Base-by-base conservation (phyloP, 2,329 filamentous ascomycete species). In the Fusarium tanahbumbuense region DNA sequence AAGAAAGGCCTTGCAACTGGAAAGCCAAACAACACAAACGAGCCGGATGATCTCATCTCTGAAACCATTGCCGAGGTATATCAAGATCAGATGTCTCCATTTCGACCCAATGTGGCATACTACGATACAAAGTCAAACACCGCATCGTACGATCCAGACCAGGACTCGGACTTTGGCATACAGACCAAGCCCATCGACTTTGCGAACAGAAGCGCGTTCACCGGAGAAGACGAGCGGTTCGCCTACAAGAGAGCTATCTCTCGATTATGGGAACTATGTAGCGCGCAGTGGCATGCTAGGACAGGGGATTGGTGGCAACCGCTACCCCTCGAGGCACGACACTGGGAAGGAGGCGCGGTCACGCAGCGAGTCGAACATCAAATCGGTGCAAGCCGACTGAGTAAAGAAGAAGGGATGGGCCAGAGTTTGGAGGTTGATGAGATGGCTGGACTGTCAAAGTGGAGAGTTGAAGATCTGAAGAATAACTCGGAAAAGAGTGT, bases 241-340 rank as follows among this genome's bases (percentile, higher is more conserved):
- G 92, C 92, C 0, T 94, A 93, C 73, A 93, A 93, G 78, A 85
- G 93, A 25, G 93, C 92, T 3, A 85, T 88, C 45, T 93, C 90
- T 70, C 83, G 93, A n/a, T 81, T 96, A 5, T 96, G 92, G 92
- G 92, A 96, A 80, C 88, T 96, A 76, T 95, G 92, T 78, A 88
- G 91, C 20, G 84, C 83, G 40, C 83, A 86, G 65, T 95, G 92
- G 92, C 93, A 93, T 81, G 84, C 85, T 5, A 81, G 91, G 48
- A 82, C 80, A 6, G 87, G 86, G 6, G 80, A 83, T 9, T 94
- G 92, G 92, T 94, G 92, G 92, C 86, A 86, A 66, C 92, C 92
- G 5, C 75, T 94, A 41, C 86, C 89, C 1, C 68, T 77, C 1
- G 88, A 91, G 65, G 86, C 88, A 11, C 80, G 92, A 49, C 86